These are phyloP conservation scores for Pogostemon cablin DNA, from an alignment of 257 asterid species.

Conservation along the genomic window DNA sequence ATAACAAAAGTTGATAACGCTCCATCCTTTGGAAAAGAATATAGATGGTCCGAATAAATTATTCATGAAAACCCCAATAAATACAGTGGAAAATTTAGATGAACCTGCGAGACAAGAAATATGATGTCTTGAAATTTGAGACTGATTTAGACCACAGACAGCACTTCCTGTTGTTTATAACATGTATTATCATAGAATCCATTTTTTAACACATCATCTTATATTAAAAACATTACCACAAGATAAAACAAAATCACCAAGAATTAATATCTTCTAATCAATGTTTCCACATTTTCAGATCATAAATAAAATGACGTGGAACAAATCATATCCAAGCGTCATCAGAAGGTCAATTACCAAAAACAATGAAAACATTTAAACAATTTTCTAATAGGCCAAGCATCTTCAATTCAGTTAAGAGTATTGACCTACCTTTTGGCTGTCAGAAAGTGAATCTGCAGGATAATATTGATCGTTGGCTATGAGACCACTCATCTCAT, in stretches of 20 bases:
- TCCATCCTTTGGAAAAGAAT: too few species aligned
- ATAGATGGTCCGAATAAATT: too few species aligned
- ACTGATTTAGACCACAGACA: conserved; percentile 10
- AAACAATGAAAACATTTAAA: conserved; percentile 9
- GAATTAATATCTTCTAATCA: background rate
- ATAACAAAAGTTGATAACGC: too few species aligned
- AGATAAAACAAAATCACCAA: background rate
- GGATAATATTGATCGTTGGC: conserved; percentile 77
- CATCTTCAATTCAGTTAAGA: conserved; percentile 22
- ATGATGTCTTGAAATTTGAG: too few species aligned
- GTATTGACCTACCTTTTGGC: conserved; percentile 74
- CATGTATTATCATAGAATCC: background rate
- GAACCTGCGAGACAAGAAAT: too few species aligned
- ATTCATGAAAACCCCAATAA: too few species aligned
- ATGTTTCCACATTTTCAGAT: background rate
- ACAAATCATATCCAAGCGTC: background rate
- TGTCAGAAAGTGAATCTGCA: conserved; percentile 83
- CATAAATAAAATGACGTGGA: background rate
- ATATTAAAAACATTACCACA: background rate
- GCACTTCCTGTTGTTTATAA: background rate
- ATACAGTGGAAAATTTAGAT: too few species aligned
- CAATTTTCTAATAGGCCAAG: conserved; percentile 6
- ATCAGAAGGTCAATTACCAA: background rate
- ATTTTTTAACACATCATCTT: background rate
- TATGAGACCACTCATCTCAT: conserved; percentile 90